phyloP scores from a whole-genome alignment of 2,329 filamentous ascomycete species.

The Diaporthe sp. region DNA sequence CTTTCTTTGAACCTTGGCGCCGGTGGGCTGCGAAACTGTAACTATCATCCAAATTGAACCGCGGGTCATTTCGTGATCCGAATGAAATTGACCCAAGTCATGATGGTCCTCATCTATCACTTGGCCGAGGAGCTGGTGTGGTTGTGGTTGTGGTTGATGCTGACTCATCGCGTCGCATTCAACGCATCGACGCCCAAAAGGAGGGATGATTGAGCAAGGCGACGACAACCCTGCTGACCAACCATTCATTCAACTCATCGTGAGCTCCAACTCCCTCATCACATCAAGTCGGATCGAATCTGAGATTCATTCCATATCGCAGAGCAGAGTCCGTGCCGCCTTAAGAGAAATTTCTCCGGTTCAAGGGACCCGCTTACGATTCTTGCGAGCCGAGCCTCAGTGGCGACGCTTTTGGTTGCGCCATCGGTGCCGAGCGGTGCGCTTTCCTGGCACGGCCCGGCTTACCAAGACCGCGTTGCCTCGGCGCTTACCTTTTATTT shows the following conservation, averaged over 20 bases:
- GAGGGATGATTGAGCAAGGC: not conserved
- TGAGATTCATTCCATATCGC: not conserved
- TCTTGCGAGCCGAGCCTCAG: not conserved
- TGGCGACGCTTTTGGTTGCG: not conserved
- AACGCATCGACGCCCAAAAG: not conserved
- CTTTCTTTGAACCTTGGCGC: not conserved
- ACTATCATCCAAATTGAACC: not conserved
- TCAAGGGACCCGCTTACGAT: not conserved
- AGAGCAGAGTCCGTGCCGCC: not conserved
- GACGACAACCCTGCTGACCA: not conserved
- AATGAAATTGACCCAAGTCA: not conserved
- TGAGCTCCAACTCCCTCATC: not conserved
- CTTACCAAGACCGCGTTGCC: not conserved
- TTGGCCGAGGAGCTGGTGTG: not conserved
- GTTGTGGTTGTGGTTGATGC: not conserved
- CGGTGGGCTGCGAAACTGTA: not conserved
- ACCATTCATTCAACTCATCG: not conserved
- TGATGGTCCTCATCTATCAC: no score
- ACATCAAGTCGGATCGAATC: not conserved
- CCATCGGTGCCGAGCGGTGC: not conserved
- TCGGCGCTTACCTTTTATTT: not conserved
- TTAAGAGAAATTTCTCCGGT: no score
- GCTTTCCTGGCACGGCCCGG: not conserved
- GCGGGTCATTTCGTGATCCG: not conserved
- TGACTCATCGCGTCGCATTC: constrained; percentile 7